phyloP scores from a whole-genome alignment of 1,139 yeast species.

The Saccharomyces hybrid region DNA sequence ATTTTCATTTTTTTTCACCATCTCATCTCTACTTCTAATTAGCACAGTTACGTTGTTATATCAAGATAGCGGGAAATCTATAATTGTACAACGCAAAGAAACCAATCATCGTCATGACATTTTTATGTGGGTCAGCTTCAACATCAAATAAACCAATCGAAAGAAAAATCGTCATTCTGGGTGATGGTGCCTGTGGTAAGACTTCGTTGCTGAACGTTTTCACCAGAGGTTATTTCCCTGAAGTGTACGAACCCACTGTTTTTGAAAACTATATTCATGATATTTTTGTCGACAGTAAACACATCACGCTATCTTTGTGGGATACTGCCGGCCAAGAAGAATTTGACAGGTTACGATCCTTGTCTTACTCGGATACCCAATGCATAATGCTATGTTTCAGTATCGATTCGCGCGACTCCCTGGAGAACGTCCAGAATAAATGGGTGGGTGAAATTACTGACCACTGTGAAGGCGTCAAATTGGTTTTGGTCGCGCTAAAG shows the following conservation, averaged over 20 bases:
- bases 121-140: conserved; percentile 28
- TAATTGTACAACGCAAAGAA: neutral
- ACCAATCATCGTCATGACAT: conserved; percentile 18
- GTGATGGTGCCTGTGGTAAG: conserved; percentile 96
- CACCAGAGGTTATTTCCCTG: conserved; percentile 96
- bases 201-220: conserved; percentile 90
- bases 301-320: conserved; percentile 89
- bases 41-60: neutral
- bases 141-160: conserved; percentile 42
- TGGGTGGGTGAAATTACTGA: conserved; percentile 97
- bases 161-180: conserved; percentile 89
- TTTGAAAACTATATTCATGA: conserved; percentile 97
- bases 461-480: conserved; percentile 92
- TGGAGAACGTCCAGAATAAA: conserved; percentile 87
- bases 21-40: neutral
- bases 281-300: conserved; percentile 89
- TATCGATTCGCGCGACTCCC: conserved; percentile 87
- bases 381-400: conserved; percentile 94
- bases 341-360: conserved; percentile 82
- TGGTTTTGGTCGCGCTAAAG: conserved; percentile 87
- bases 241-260: conserved; percentile 96
- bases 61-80: neutral
- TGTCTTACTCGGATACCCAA: conserved; percentile 90
- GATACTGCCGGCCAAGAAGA: conserved; percentile 99
- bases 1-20: neutral